Conservation (phyloP, 2,329 filamentous ascomycete genomes). For the Microascus cirrosus region DNA sequence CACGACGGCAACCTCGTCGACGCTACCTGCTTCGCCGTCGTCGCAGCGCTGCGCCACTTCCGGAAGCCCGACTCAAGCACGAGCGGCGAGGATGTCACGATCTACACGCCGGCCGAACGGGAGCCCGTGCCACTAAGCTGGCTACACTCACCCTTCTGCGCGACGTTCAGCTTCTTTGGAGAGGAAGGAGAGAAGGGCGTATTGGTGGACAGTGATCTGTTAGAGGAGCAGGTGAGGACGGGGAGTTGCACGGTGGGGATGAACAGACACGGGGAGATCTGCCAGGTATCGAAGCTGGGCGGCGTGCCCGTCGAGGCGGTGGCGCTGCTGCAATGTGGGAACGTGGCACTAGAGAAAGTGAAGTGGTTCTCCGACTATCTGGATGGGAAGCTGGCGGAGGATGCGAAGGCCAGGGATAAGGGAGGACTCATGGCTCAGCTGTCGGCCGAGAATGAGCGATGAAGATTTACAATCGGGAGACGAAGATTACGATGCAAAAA, state of each 20-base stretch:
- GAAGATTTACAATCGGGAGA: not conserved
- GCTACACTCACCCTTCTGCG: constrained; percentile 82
- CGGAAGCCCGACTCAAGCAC: constrained; percentile 81
- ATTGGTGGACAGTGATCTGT: constrained; percentile 58
- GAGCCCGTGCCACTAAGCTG: constrained; percentile 85
- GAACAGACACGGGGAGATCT: constrained; percentile 83
- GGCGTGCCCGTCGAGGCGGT: constrained; percentile 74
- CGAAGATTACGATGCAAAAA: constrained; percentile 5
- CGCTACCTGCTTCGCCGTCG: constrained; percentile 72
- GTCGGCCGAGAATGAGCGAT: constrained; percentile 72
- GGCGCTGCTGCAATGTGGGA: constrained; percentile 64
- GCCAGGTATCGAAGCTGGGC: constrained; percentile 83
- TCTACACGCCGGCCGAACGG: constrained; percentile 75
- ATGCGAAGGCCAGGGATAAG: constrained; percentile 66
- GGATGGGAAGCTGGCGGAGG: constrained; percentile 61
- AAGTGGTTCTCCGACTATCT: constrained; percentile 69
- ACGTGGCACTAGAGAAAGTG: constrained; percentile 64
- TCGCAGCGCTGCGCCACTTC: constrained; percentile 85
- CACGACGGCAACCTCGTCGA: constrained; percentile 88
- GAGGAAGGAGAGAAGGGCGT: constrained; percentile 56
- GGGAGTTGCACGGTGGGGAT: constrained; percentile 72
- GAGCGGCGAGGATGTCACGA: constrained; percentile 70
- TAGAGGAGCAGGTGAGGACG: constrained; percentile 67
- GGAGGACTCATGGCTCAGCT: constrained; percentile 69
- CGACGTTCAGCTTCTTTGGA: constrained; percentile 79